Evolutionary conservation across 371 early-diverging fungal genomes (phyloP), one percentile per base, ranked within the genome.

Genomic region (Mycotypha africana): DNA sequence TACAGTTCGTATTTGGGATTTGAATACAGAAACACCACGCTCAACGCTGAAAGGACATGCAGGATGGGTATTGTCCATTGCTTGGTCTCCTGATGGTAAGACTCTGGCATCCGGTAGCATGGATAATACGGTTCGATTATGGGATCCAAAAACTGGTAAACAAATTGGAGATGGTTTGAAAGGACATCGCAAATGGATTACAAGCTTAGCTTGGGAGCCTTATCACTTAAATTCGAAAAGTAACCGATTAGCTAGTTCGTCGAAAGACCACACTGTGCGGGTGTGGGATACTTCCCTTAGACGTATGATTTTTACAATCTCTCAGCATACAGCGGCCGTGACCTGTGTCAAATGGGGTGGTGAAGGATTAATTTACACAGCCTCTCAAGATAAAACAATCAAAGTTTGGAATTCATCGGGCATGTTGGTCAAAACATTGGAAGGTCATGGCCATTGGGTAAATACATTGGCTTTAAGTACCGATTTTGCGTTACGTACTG

Each of bases 1-100:
- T 1, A 95, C 93, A 2, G 93, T 97, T 22, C 84, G 96, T 34
- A 79, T 98, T 40, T 98, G 99, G 99, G 99, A 98, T 81, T 62
- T 96, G 50, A 81, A 84, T 53, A 96, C 96, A 0, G 93, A 93
- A 56, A 96, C 95, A 22, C 95, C 95, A 15, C 76, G 79, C 41
- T 57, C 65, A 45, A 81, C 82, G 17, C 62, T 92, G 28, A 70
- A 73, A 36, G 75, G 94, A 7, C 99, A 98, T 62, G 86, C 66
- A 12, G 88, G 90, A 51, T 95, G 96, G 95, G 96, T 98, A 1
- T 79, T 94, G 46, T 80, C 75, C n/a, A 83, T 98, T 17, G 81
- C 93, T 15, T 97, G 92, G 92, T 85, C 95, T 15, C 95, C 98
- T 16, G 89, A 95, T 67, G 91, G 90, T 3, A 73, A 69, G 37